Conservation (phyloP, 2,329 filamentous ascomycete genomes). For the Aspergillus oerlinghausenensis region DNA sequence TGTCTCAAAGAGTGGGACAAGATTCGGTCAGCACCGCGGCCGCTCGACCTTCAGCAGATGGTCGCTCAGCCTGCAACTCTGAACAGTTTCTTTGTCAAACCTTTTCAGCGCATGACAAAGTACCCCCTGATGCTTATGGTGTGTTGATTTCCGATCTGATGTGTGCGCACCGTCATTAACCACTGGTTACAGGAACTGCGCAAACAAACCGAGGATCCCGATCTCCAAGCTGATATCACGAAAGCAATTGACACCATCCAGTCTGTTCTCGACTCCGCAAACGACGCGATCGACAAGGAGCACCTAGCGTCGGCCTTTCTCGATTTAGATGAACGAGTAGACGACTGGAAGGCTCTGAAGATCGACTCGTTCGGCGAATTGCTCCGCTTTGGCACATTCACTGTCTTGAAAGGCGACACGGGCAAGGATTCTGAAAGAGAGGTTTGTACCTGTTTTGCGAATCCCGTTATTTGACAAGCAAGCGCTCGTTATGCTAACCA, state of each 20-base stretch:
- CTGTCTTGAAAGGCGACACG: slow-evolving; percentile 70
- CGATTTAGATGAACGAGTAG: slow-evolving; percentile 76
- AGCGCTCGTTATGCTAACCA: slow-evolving; percentile 12
- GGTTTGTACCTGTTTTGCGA: slow-evolving; percentile 47
- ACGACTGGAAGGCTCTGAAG: slow-evolving; percentile 94
- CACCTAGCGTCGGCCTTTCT: slow-evolving; percentile 77
- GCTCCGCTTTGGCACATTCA: slow-evolving; percentile 83
- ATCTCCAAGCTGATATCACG: slow-evolving; percentile 66
- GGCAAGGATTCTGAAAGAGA: slow-evolving; percentile 90
- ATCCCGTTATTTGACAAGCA: not conserved
- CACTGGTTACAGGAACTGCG: slow-evolving; percentile 62
- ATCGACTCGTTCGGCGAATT: slow-evolving; percentile 89
- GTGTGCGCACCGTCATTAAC: slow-evolving; percentile 1
- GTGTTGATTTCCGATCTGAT: not conserved
- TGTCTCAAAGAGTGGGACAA: slow-evolving; percentile 84
- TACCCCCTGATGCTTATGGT: slow-evolving; percentile 88
- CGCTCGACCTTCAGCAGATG: slow-evolving; percentile 66
- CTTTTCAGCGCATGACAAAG: slow-evolving; percentile 91
- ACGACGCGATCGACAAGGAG: slow-evolving; percentile 85
- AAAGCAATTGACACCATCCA: slow-evolving; percentile 77
- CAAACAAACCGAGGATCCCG: slow-evolving; percentile 74
- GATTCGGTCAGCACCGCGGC: slow-evolving; percentile 63
- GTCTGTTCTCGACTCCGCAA: slow-evolving; percentile 75
- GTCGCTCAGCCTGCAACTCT: slow-evolving; percentile 82
- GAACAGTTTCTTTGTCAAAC: slow-evolving; percentile 90